These are phyloP conservation scores for Atkinsonella texensis DNA, from an alignment of 2,329 filamentous ascomycete genomes.

Conservation along the genomic window DNA sequence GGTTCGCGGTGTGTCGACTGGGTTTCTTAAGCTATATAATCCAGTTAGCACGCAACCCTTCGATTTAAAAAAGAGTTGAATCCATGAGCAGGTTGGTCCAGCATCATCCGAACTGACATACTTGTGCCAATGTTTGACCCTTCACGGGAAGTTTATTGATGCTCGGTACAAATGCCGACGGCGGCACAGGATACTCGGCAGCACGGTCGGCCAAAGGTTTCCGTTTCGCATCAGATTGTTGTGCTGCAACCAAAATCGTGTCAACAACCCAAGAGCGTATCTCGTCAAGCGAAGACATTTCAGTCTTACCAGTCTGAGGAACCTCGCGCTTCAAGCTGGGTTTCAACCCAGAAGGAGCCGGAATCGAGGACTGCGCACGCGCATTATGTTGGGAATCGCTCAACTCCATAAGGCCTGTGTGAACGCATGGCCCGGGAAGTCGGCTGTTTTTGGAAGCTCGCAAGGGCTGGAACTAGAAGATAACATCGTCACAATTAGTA, in stretches of 20 bases:
- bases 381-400: conserved; percentile 50
- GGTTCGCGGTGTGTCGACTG: conserved; percentile 26
- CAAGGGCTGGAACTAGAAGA: conserved; percentile 12
- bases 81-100: background rate
- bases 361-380: conserved; percentile 31
- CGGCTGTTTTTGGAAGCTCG: conserved; percentile 21
- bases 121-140: conserved; percentile 28
- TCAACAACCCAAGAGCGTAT: conserved; percentile 7
- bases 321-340: conserved; percentile 38
- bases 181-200: conserved; percentile 32
- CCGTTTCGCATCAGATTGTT: conserved; percentile 46
- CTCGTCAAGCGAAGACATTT: background rate
- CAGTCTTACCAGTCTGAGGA: conserved; percentile 27
- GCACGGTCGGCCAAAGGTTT: conserved; percentile 45
- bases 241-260: conserved; percentile 24
- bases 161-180: conserved; percentile 18
- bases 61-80: too few relatives aligned
- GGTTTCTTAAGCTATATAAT: conserved; percentile 22
- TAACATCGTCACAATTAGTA: background rate
- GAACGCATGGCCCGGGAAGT: conserved; percentile 18
- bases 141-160: conserved; percentile 29
- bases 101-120: conserved; percentile 6
- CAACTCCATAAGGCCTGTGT: conserved; percentile 35
- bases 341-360: conserved; percentile 26
- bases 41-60: background rate